phyloP scores from a whole-genome alignment of 768 basidiomycete genomes.

The Pisolithus tinctorius region DNA sequence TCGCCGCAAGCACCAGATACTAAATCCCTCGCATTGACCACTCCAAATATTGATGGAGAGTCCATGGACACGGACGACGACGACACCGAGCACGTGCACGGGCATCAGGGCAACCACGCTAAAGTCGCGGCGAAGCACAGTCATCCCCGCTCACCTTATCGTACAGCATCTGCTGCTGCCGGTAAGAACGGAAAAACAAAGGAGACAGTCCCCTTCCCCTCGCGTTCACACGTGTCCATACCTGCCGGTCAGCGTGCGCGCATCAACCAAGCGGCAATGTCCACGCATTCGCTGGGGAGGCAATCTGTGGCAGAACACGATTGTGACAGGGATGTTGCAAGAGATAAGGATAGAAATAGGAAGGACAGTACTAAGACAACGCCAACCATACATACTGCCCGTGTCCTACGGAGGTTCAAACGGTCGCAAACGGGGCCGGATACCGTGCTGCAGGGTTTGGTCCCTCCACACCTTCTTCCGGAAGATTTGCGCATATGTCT shows the following conservation, averaged over 20 bases:
- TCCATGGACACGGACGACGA: slow-evolving; percentile 68
- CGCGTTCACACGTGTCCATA: slow-evolving; percentile 73
- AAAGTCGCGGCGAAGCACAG: slow-evolving; percentile 43
- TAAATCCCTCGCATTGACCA: slow-evolving; percentile 40
- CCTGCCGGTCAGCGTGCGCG: slow-evolving; percentile 50
- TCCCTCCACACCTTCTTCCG: slow-evolving; percentile 76
- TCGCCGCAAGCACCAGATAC: slow-evolving; percentile 35
- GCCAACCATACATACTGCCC: slow-evolving; percentile 26
- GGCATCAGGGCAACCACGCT: slow-evolving; percentile 14
- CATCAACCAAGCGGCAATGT: slow-evolving; percentile 44
- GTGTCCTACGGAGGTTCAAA: slow-evolving; percentile 63
- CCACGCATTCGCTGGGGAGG: slow-evolving; percentile 71
- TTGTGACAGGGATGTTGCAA: slow-evolving; percentile 26
- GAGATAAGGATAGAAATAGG: slow-evolving; percentile 42
- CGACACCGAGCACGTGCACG: slow-evolving; percentile 39
- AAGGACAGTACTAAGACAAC: slow-evolving; percentile 35
- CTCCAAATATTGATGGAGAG: slow-evolving; percentile 66
- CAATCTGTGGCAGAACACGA: slow-evolving; percentile 53
- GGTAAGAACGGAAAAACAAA: slow-evolving; percentile 33
- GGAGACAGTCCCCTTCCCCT: slow-evolving; percentile 66
- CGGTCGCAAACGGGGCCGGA: slow-evolving; percentile 53
- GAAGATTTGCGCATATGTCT: slow-evolving; percentile 82
- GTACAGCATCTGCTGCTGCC: slow-evolving; percentile 38
- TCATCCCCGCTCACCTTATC: slow-evolving; percentile 77
- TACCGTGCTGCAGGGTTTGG: slow-evolving; percentile 37